Conservation (phyloP, 2,329 filamentous ascomycete species). For the Colletotrichum melonis region DNA sequence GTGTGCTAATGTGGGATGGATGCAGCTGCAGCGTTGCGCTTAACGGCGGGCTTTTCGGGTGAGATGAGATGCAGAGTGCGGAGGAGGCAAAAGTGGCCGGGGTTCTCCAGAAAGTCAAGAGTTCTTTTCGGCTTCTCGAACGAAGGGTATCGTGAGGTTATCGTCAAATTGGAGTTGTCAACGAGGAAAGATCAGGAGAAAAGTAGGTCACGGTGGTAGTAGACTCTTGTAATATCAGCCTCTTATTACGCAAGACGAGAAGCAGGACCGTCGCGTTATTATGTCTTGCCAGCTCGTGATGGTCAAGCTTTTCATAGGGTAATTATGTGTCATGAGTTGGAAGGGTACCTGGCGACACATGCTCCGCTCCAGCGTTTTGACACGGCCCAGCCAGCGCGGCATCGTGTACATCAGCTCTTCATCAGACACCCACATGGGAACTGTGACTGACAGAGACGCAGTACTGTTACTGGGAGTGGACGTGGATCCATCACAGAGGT, state of each 20-base stretch:
- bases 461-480: not conserved
- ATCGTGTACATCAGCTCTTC: not conserved
- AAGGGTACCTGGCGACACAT: slow-evolving; percentile 29
- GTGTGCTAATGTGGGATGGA: not conserved
- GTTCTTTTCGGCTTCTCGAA: not conserved
- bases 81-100: not conserved
- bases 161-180: slow-evolving; percentile 5
- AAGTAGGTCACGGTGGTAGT: not conserved
- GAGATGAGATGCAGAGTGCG: slow-evolving; percentile 8
- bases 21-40: slow-evolving; percentile 10
- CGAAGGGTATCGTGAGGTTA: not conserved
- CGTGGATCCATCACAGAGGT: slow-evolving; percentile 6
- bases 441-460: not conserved
- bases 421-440: not conserved
- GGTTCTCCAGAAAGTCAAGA: not conserved
- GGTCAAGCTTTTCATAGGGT: slow-evolving; percentile 46
- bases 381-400: slow-evolving; percentile 13
- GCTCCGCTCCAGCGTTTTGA: slow-evolving; percentile 34
- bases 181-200: not conserved
- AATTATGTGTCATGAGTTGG: slow-evolving; percentile 49
- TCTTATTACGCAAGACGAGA: not conserved
- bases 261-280: slow-evolving; percentile 33
- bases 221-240: slow-evolving; percentile 8
- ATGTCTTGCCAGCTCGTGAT: slow-evolving; percentile 41
- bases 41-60: slow-evolving; percentile 8